Conservation (phyloP, 495 filamentous ascomycete species). For the Aspergillus hancockii region DNA sequence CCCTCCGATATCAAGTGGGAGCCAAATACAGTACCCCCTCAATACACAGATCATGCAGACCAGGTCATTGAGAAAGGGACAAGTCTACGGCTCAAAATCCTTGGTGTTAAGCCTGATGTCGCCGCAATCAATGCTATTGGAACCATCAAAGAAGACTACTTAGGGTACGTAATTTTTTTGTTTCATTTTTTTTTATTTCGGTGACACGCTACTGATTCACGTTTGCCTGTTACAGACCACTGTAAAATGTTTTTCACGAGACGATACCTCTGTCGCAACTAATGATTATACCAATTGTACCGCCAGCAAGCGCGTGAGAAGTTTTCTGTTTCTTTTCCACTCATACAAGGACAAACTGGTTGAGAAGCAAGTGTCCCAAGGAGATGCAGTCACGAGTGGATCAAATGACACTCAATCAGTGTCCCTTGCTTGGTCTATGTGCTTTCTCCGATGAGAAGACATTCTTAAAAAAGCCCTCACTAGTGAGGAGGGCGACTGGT, state of each 20-base stretch:
- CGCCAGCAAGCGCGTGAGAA: background rate
- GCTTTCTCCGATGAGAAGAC: constrained; percentile 1
- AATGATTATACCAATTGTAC: constrained; percentile 16
- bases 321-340: background rate
- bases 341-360: background rate
- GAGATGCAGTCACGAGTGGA: background rate
- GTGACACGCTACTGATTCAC: constrained; percentile 10
- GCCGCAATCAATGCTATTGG: constrained; percentile 94
- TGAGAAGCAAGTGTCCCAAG: background rate
- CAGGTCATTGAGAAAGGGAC: constrained; percentile 92
- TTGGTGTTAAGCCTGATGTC: constrained; percentile 88
- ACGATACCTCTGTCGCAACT: constrained; percentile 1
- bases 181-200: background rate
- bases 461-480: constrained; percentile 4
- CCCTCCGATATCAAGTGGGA: constrained; percentile 91
- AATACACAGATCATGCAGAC: constrained; percentile 84
- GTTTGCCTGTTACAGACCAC: constrained; percentile 28
- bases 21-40: constrained; percentile 80
- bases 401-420: background rate
- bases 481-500: constrained; percentile 8
- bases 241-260: constrained; percentile 29
- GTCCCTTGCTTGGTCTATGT: background rate
- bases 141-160: constrained; percentile 85
- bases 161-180: constrained; percentile 43
- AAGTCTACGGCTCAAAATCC: constrained; percentile 88